A percentile compares a stretch with the other conserved stretches of the same genome.
Conservation (phyloP, 2,329 filamentous ascomycete species). For the Penicillium sp. region DNA sequence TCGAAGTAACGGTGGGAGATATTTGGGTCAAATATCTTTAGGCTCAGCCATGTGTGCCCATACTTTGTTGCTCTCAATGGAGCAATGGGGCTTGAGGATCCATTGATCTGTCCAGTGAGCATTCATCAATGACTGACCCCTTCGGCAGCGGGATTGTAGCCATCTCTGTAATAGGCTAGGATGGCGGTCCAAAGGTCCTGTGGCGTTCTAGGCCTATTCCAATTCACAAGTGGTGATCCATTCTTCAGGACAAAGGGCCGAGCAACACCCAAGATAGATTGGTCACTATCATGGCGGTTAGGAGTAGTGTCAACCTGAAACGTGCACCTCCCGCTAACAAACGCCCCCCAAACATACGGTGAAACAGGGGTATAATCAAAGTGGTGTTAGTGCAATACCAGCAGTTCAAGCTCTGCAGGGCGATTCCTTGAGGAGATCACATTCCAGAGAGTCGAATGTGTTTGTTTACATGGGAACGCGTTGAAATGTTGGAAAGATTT, state of each 20-base stretch:
- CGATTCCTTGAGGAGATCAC: background rate
- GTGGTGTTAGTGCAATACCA: background rate
- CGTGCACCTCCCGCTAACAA: background rate
- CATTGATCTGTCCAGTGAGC: conserved; percentile 5
- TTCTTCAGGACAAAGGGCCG: conserved; percentile 1
- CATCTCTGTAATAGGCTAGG: conserved; percentile 2
- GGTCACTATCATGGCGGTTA: conserved; percentile 8
- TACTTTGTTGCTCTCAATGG: background rate
- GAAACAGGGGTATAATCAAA: conserved; percentile 2
- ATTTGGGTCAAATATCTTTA: conserved; percentile 17
- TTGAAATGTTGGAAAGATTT: background rate
- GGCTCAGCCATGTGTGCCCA: background rate
- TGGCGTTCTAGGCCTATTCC: background rate
- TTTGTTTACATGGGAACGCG: background rate
- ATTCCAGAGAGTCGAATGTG: background rate
- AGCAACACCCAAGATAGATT: background rate
- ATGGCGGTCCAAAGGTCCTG: background rate
- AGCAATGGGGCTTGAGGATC: background rate
- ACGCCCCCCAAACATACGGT: background rate
- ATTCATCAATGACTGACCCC: background rate
- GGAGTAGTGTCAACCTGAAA: conserved; percentile 9
- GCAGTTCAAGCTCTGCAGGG: background rate
- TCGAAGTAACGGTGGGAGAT: conserved; percentile 10
- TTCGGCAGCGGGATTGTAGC: background rate
- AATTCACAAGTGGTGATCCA: conserved; percentile 8